Evolutionary conservation across 1,139 yeast genomes (phyloP).

Genomic region (Taiozyma sp.): DNA sequence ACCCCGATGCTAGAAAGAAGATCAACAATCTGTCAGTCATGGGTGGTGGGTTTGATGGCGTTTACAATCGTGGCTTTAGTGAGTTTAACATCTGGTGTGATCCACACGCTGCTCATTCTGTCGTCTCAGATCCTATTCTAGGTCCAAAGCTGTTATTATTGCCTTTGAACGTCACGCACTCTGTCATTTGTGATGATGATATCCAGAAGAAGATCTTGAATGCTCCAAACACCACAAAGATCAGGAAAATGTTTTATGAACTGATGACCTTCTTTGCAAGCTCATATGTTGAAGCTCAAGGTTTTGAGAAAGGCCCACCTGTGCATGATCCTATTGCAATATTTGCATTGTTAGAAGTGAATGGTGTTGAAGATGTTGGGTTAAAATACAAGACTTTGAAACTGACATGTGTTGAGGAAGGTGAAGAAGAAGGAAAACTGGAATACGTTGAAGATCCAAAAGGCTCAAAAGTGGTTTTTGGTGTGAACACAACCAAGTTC

Average conservation of each 20-base stretch:
- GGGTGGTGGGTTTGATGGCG: conserved; percentile 67
- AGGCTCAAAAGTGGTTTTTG: conserved; percentile 28
- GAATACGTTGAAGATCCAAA: conserved; percentile 16
- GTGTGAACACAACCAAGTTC: conserved; percentile 17
- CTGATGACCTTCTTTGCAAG: conserved; percentile 52
- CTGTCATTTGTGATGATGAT: conserved; percentile 51
- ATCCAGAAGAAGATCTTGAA: conserved; percentile 37
- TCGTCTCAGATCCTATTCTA: conserved; percentile 44
- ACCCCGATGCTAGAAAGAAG: conserved; percentile 46
- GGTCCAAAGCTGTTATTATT: conserved; percentile 47
- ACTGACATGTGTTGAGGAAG: conserved; percentile 12
- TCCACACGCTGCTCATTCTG: conserved; percentile 64
- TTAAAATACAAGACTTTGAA: conserved; percentile 6
- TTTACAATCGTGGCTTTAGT: conserved; percentile 40
- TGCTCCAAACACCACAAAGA: conserved; percentile 29
- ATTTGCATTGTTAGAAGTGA: conserved; percentile 46
- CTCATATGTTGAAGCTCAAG: conserved; percentile 41
- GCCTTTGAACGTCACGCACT: conserved; percentile 72
- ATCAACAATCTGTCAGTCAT: conserved; percentile 56
- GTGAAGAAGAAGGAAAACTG: conserved; percentile 18
- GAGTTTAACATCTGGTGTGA: conserved; percentile 79
- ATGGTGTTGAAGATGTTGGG: conserved; percentile 7
- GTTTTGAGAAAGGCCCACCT: conserved; percentile 61
- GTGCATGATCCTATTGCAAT: conserved; percentile 81
- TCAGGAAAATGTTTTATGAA: conserved; percentile 52